Evolutionary conservation across 108 stramenopile species (phyloP).

Genomic region (Pseudonitzschia pungens): DNA sequence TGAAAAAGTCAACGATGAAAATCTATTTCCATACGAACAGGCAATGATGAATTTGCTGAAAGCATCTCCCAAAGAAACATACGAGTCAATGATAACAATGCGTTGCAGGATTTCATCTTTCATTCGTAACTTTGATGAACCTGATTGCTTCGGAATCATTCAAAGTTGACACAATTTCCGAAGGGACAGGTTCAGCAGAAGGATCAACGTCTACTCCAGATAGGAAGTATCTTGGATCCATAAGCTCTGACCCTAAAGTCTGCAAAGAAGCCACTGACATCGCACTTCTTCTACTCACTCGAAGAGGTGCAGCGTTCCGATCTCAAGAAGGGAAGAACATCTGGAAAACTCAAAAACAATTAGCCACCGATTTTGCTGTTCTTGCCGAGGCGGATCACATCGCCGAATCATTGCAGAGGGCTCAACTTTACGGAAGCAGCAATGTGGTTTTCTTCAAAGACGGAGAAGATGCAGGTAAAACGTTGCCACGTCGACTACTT

Average conservation of each 20-base stretch:
- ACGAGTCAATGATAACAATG: slow-evolving; percentile 39
- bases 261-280: slow-evolving; percentile 77
- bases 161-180: slow-evolving; percentile 34
- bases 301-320: slow-evolving; percentile 68
- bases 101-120: slow-evolving; percentile 52
- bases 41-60: slow-evolving; percentile 55
- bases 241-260: slow-evolving; percentile 74
- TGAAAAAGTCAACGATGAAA: slow-evolving; percentile 22
- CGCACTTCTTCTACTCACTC: slow-evolving; percentile 63
- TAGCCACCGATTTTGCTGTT: slow-evolving; percentile 66
- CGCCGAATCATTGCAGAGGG: slow-evolving; percentile 44
- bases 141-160: slow-evolving; percentile 73
- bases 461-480: slow-evolving; percentile 86
- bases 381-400: slow-evolving; percentile 60
- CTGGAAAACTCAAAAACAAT: slow-evolving; percentile 83
- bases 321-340: slow-evolving; percentile 64
- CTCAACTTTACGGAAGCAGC: slow-evolving; percentile 36
- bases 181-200: slow-evolving; percentile 21
- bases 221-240: slow-evolving; percentile 26
- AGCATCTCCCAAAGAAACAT: slow-evolving; percentile 40
- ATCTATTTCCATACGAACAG: slow-evolving; percentile 64
- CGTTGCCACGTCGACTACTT: slow-evolving; percentile 66
- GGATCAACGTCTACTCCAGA: background rate
- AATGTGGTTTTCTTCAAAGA: slow-evolving; percentile 64
- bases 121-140: slow-evolving; percentile 48